phyloP scores from a whole-genome alignment of 2,329 filamentous ascomycete species.

The Xylaria sp. region DNA sequence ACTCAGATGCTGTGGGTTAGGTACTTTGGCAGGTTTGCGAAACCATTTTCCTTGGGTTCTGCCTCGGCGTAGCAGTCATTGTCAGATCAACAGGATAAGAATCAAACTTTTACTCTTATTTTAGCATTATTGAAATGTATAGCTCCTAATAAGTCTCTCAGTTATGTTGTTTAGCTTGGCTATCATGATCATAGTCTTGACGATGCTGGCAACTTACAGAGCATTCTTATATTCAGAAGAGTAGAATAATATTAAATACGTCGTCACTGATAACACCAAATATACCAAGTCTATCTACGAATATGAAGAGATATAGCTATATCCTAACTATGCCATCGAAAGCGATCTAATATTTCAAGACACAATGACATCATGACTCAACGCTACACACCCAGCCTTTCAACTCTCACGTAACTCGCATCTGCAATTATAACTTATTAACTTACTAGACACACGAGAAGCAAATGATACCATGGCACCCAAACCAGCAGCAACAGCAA shows the following conservation, averaged over 20 bases:
- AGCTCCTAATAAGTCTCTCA: too few relatives aligned
- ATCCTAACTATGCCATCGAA: neutral
- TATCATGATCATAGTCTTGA: too few relatives aligned
- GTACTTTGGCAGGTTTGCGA: too few relatives aligned
- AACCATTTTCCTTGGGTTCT: too few relatives aligned
- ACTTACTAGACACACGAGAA: neutral
- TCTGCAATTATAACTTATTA: neutral
- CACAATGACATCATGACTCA: conserved; percentile 22
- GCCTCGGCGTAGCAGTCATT: too few relatives aligned
- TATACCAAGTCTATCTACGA: too few relatives aligned
- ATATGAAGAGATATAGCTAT: neutral
- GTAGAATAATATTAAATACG: neutral
- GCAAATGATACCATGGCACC: neutral
- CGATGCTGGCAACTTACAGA: too few relatives aligned
- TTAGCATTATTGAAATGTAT: too few relatives aligned
- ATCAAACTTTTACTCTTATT: too few relatives aligned
- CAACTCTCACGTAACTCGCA: neutral
- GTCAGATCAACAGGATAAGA: too few relatives aligned
- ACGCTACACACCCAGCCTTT: neutral
- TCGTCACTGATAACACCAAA: neutral
- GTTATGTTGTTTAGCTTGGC: too few relatives aligned
- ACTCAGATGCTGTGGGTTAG: too few relatives aligned
- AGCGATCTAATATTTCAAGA: neutral
- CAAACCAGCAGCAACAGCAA: neutral
- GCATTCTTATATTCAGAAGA: neutral